Percentiles rank a stretch among this genome's conserved stretches.
Conservation (phyloP, 176 grass and related monocot genomes). For the Oryza nivara region DNA sequence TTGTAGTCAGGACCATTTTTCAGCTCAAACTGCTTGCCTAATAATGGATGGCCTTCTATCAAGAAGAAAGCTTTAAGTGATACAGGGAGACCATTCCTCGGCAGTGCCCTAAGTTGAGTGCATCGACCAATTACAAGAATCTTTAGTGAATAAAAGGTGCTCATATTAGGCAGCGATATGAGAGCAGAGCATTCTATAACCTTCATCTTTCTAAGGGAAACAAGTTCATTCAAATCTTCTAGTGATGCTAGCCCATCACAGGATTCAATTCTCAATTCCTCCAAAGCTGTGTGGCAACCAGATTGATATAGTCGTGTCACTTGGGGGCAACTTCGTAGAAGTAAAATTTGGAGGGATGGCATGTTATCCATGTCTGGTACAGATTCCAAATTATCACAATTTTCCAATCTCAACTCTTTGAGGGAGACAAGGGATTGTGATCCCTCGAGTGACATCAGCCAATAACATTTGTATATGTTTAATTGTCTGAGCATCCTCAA, state of each 20-base stretch:
- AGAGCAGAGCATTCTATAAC: constrained; percentile 17
- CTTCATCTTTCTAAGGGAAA: constrained; percentile 9
- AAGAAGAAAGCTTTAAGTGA: constrained; percentile 16
- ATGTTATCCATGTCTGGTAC: constrained; percentile 5
- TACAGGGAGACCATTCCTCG: constrained; percentile 32
- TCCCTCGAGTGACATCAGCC: constrained; percentile 22
- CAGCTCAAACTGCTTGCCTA: constrained; percentile 24
- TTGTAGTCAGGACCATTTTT: constrained; percentile 36
- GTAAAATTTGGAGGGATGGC: constrained; percentile 9
- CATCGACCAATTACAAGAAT: neutral
- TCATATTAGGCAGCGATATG: constrained; percentile 18
- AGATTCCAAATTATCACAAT: constrained; percentile 1
- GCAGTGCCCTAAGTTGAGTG: constrained; percentile 10
- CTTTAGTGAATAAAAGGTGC: neutral
- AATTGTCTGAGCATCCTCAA: constrained; percentile 20
- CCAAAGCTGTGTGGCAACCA: constrained; percentile 4
- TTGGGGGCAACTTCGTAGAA: neutral
- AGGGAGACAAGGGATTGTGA: constrained; percentile 19
- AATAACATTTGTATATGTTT: neutral
- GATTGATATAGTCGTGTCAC: neutral
- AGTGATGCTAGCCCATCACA: constrained; percentile 7
- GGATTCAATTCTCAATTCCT: constrained; percentile 8
- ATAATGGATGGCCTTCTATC: neutral
- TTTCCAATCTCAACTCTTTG: neutral
- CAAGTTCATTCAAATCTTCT: neutral